These are phyloP conservation scores for Trichoderma atroviride DNA, from an alignment of 2,329 filamentous ascomycete species.

Conservation along the genomic window DNA sequence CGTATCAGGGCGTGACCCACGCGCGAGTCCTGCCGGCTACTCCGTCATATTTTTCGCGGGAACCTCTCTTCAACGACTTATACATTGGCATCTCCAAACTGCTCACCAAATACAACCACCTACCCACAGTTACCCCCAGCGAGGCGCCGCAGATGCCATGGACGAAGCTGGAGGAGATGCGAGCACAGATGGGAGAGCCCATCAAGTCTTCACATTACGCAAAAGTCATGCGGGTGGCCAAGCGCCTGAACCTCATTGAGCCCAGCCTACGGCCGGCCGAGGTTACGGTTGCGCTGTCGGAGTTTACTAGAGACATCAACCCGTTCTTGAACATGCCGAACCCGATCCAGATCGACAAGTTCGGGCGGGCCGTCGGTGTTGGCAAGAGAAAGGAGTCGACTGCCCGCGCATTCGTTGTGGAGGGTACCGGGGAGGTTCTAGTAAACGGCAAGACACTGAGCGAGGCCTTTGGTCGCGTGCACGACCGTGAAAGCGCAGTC, in stretches of 20 bases:
- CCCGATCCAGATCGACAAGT: constrained; percentile 69
- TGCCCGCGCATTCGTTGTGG: constrained; percentile 84
- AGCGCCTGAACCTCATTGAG: constrained; percentile 82
- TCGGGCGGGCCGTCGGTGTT: constrained; percentile 76
- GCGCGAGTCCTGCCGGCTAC: constrained; percentile 81
- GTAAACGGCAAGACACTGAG: constrained; percentile 87
- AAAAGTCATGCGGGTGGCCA: constrained; percentile 73
- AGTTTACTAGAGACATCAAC: constrained; percentile 76
- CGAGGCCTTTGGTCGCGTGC: constrained; percentile 80
- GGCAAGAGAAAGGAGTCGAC: constrained; percentile 86
- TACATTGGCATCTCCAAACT: constrained; percentile 74
- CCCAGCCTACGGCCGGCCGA: constrained; percentile 73
- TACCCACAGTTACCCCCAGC: constrained; percentile 68
- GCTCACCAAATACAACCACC: constrained; percentile 68
- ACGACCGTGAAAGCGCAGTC: constrained; percentile 91
- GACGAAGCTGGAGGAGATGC: constrained; percentile 78
- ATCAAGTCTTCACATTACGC: constrained; percentile 79
- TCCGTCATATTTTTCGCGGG: constrained; percentile 91
- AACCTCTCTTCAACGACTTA: constrained; percentile 83
- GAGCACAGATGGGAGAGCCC: constrained; percentile 68
- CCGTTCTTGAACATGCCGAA: constrained; percentile 66
- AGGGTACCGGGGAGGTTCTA: constrained; percentile 86
- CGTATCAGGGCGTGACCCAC: constrained; percentile 45
- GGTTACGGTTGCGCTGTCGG: constrained; percentile 64
- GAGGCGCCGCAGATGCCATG: constrained; percentile 77